Conservation (phyloP, 176 grass and related monocot genomes). For the Microstegium vimineum region DNA sequence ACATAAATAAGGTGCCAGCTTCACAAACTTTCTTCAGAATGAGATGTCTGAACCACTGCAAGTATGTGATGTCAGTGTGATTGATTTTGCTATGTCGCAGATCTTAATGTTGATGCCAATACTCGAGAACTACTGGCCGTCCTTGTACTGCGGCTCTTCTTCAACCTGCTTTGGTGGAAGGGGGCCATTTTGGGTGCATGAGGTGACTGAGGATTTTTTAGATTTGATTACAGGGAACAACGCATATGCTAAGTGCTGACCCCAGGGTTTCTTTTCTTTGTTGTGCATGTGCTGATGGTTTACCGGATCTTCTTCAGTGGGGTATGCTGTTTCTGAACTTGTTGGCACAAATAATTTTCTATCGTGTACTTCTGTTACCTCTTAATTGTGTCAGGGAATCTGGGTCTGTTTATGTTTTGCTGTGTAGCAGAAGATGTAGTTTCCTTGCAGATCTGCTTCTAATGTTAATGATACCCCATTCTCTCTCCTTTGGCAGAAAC, state of each 20-base stretch:
- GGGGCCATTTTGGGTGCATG: neutral
- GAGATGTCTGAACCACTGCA: too few relatives aligned
- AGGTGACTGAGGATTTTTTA: conserved; percentile 26
- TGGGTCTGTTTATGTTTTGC: neutral
- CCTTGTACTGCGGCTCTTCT: too few relatives aligned
- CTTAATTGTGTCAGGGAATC: neutral
- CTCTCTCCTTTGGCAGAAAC: conserved; percentile 48
- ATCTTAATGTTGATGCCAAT: too few relatives aligned
- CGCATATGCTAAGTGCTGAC: conserved; percentile 9
- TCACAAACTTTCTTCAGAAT: too few relatives aligned
- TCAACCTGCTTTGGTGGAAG: too few relatives aligned
- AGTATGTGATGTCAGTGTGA: too few relatives aligned
- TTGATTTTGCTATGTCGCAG: too few relatives aligned
- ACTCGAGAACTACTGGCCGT: too few relatives aligned
- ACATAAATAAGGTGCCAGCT: too few relatives aligned
- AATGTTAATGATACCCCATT: neutral
- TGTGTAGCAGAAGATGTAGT: neutral
- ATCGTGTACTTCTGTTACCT: neutral
- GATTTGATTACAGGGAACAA: neutral
- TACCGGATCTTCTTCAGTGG: conserved; percentile 49
- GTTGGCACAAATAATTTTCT: neutral
- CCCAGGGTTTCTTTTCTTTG: neutral
- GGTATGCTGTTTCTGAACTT: conserved; percentile 54
- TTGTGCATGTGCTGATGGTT: conserved; percentile 47
- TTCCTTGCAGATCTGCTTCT: neutral